These are phyloP conservation scores for Colletotrichum falcatum DNA, from an alignment of 2,329 filamentous ascomycete species.

Conservation along the genomic window DNA sequence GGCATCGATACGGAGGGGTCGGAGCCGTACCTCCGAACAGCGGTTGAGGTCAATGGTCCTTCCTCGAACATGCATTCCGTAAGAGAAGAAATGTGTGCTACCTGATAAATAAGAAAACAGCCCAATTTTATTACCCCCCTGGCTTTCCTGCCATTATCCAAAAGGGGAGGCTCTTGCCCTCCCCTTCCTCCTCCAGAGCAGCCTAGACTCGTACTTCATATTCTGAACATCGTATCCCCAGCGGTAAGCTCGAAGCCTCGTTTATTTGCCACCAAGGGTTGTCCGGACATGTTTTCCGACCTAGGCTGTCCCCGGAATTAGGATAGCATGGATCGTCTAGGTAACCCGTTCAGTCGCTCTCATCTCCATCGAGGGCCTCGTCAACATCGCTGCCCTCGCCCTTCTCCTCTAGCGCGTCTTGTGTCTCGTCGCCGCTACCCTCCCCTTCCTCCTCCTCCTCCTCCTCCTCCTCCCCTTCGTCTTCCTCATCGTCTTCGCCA, in stretches of 20 bases:
- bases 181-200: not conserved
- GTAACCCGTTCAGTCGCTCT: constrained; percentile 62
- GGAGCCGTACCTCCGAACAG: not conserved
- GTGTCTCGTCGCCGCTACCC: constrained; percentile 65
- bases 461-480: constrained; percentile 62
- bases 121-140: too few species aligned
- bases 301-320: not conserved
- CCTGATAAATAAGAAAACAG: not conserved
- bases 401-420: constrained; percentile 63
- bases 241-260: too few species aligned
- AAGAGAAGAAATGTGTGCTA: not conserved
- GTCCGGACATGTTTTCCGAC: not conserved
- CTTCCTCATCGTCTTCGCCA: constrained; percentile 58
- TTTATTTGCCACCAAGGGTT: not conserved
- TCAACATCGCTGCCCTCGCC: constrained; percentile 65
- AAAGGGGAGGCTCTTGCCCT: not conserved
- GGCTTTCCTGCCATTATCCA: not conserved
- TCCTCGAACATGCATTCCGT: not conserved
- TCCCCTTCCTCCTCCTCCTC: constrained; percentile 64
- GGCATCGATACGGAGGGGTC: not conserved
- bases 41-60: not conserved
- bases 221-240: not conserved
- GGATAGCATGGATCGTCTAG: not conserved
- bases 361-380: constrained; percentile 72
- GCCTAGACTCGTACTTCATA: not conserved